Conservation (phyloP, 345 rosid species). For the Cardamine chenopodiifolia region DNA sequence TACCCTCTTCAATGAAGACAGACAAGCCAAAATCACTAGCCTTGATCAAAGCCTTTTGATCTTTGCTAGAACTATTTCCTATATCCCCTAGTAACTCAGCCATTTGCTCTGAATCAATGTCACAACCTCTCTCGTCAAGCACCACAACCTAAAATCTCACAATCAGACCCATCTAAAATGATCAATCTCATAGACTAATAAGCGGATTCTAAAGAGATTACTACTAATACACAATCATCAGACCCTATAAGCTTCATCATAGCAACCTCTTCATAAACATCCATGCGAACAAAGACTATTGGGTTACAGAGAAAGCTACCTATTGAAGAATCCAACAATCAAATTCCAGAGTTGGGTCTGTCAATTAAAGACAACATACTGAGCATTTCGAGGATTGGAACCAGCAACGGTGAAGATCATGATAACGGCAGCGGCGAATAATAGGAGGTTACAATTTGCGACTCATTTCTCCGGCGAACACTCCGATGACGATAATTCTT, state of each 20-base stretch:
- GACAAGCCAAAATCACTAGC: no score
- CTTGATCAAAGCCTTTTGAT: no score
- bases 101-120: conserved; percentile 68
- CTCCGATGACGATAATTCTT: no score
- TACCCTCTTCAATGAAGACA: no score
- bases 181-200: neutral
- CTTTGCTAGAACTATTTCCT: conserved; percentile 58
- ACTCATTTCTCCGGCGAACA: no score
- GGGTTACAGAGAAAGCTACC: conserved; percentile 5
- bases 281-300: no score
- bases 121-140: conserved; percentile 84
- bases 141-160: conserved; percentile 65
- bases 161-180: conserved; percentile 23
- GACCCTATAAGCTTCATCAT: conserved; percentile 63
- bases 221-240: conserved; percentile 75
- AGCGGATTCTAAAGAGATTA: neutral
- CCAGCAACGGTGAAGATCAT: no score
- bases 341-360: neutral
- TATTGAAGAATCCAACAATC: neutral
- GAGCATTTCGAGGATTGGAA: no score
- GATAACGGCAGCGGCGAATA: no score
- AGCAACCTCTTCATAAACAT: conserved; percentile 68
- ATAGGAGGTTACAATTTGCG: no score
- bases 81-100: conserved; percentile 81
- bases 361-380: neutral